Evolutionary conservation across 768 basidiomycete genomes (phyloP), one percentile per base, ranked within the genome.

Genomic region (Arthromyces matolae): DNA sequence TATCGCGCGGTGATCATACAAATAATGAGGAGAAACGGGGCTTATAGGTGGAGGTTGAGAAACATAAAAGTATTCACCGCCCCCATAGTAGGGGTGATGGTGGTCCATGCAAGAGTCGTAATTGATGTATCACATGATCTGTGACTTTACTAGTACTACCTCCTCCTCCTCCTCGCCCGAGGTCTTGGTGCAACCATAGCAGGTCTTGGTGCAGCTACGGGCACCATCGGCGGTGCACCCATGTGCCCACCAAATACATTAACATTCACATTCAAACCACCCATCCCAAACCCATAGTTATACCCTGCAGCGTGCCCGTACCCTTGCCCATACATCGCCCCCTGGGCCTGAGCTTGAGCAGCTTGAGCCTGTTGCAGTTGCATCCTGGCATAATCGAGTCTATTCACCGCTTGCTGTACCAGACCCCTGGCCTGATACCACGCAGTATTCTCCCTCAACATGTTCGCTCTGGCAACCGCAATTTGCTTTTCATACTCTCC

Each of bases 61-160:
- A 31, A 24, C 28, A 8, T 50, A 54, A 29, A 49, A 49, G 23
- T 27, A 39, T 31, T 38, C 44, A 33, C 36, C 40, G 10, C 29
- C 32, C 27, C 39, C 35, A 38, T 55, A 34, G 20, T 42, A 32
- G 31, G 43, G 46, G 25, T 47, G 50, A 22, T 55, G 50, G 50
- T 52, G 42, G 54, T 52, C 50, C 50, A 55, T 55, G 37, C 33
- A 34, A 39, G 28, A 39, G 37, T n/a, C n/a, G n/a, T n/a, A 22
- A 4, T 13, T 3, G n/a, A 23, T 32, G 31, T 43, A 23, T 43
- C 42, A 43, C 31, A 33, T 44, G 32, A 33, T 22, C 8, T 38
- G n/a, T n/a, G n/a, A n/a, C n/a, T n/a, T n/a, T n/a, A n/a, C n/a
- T n/a, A n/a, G n/a, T n/a, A n/a, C n/a, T n/a, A 18, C 55, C 8